Evolutionary conservation across 768 basidiomycete genomes (phyloP).

Genomic region (Tylopilus rubrobrunneus): DNA sequence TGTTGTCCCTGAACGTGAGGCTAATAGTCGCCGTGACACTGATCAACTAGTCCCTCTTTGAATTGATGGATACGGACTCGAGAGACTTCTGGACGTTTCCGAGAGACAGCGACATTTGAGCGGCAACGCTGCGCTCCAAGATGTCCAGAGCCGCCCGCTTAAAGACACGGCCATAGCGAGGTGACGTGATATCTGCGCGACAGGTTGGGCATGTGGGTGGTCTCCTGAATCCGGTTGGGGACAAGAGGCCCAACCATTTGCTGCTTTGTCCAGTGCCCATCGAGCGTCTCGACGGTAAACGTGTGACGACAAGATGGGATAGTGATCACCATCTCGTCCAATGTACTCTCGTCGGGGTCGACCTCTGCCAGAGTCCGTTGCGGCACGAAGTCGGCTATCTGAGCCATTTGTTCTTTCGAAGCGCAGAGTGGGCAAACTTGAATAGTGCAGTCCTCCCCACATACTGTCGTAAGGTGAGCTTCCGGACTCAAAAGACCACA

Average conservation of each 20-base stretch:
- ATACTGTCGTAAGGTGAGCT: conserved; percentile 40
- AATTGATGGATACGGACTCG: conserved; percentile 24
- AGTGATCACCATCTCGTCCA: conserved; percentile 58
- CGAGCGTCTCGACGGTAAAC: no score
- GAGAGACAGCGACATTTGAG: conserved; percentile 47
- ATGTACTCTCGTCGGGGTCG: conserved; percentile 31
- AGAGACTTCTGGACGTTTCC: conserved; percentile 26
- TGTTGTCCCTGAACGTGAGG: no score
- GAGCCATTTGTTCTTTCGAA: conserved; percentile 31
- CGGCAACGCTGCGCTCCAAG: conserved; percentile 58
- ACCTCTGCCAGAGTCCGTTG: conserved; percentile 49
- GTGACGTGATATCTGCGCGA: conserved; percentile 50
- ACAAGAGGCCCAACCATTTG: conserved; percentile 39
- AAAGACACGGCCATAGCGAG: conserved; percentile 56
- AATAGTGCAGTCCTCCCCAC: conserved; percentile 56
- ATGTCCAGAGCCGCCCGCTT: conserved; percentile 66
- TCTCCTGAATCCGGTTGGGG: conserved; percentile 36
- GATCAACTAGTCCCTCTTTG: conserved; percentile 17
- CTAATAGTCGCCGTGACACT: not conserved
- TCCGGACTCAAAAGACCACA: not conserved
- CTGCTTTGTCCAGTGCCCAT: no score
- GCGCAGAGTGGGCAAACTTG: conserved; percentile 65
- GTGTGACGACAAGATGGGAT: no score
- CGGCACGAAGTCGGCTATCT: conserved; percentile 60
- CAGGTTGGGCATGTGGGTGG: conserved; percentile 64